Percentiles rank a stretch among this genome's conserved stretches.
phyloP scores from a whole-genome alignment of 164 flowering plant species.

The Macadamia integrifolia region DNA sequence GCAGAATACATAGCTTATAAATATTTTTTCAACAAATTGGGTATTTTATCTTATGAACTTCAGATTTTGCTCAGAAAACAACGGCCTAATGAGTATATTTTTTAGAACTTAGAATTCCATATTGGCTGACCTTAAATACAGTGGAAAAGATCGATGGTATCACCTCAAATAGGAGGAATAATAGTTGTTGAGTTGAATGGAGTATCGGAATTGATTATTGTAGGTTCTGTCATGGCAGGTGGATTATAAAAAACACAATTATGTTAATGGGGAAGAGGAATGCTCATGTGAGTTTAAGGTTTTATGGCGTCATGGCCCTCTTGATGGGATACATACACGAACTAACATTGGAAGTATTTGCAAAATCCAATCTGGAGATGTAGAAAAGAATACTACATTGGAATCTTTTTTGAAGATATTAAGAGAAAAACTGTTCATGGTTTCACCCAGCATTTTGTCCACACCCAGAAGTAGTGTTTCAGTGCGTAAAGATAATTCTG shows the following conservation, averaged over 20 bases:
- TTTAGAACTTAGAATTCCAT: neutral
- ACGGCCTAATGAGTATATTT: too few relatives aligned
- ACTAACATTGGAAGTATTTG: constrained; percentile 32
- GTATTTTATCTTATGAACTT: too few relatives aligned
- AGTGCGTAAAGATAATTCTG: too few relatives aligned
- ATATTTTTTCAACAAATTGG: too few relatives aligned
- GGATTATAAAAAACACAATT: constrained; percentile 19
- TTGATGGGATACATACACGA: constrained; percentile 20
- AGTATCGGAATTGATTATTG: neutral
- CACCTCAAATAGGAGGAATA: too few relatives aligned
- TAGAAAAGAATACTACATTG: constrained; percentile 18
- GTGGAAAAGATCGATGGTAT: too few relatives aligned
- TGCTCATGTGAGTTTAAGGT: constrained; percentile 42
- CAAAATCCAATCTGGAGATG: constrained; percentile 13
- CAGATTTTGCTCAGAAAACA: too few relatives aligned
- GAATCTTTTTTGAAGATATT: constrained; percentile 24
- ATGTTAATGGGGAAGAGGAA: constrained; percentile 32
- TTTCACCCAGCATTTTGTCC: neutral
- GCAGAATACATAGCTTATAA: too few relatives aligned
- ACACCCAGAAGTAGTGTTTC: neutral
- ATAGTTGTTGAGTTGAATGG: too few relatives aligned
- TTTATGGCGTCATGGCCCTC: constrained; percentile 49
- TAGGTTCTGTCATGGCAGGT: constrained; percentile 25
- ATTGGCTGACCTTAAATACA: neutral
- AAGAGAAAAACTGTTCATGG: constrained; percentile 19